Evolutionary conservation across 192 early-diverging fungal species (phyloP), one percentile per base, ranked within the genome.

Genomic region (Entomortierella lignicola): DNA sequence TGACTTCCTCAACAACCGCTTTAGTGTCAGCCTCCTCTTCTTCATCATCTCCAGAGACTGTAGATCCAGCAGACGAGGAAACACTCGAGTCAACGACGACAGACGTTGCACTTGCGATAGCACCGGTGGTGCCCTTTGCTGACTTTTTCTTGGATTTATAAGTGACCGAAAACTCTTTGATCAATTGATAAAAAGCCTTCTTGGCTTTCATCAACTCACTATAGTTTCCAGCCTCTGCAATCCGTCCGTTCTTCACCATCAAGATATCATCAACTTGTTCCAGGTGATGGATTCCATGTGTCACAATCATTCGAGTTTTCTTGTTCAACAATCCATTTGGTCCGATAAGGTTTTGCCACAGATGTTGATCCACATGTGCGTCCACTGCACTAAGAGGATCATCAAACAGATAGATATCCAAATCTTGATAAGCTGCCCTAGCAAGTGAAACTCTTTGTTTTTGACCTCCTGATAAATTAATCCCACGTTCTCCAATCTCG

Each of bases 321-420:
- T 83, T 80, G 43, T 86, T 85, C 23, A 96, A 82, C 48, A 96
- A 57, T 29, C 94, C 95, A 8, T 90, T 75, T 17, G 92, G 92
- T 17, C 95, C 94, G 55, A 97, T 82, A 1, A 95, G 90, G 48
- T 94, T 64, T 48, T 95, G 87, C 77, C 95, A 96, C 27, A 97
- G 88, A 64, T 67, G 67, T 55, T 73, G 55, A 39, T 84, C 85
- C 15, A 87, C 85, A 54, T 87, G 85, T 55, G 85, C 83, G 69
- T 87, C 85, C 6, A 87, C 85, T 32, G 85, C 85, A 58, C 75
- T 81, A 2, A 87, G 54, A 54, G 81, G 81, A 30, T 87, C 85
- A 60, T 87, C 82, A 53, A 77, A 47, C 37, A 74, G 68, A 8
- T 92, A 85, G 60, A 95, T 89, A 43, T 95, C 92, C 12, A 89